Percentiles rank a stretch among this genome's conserved stretches.
Evolutionary conservation across 2,329 filamentous ascomycete species (phyloP).

Genomic region (Fusarium neocosmosporiellum): DNA sequence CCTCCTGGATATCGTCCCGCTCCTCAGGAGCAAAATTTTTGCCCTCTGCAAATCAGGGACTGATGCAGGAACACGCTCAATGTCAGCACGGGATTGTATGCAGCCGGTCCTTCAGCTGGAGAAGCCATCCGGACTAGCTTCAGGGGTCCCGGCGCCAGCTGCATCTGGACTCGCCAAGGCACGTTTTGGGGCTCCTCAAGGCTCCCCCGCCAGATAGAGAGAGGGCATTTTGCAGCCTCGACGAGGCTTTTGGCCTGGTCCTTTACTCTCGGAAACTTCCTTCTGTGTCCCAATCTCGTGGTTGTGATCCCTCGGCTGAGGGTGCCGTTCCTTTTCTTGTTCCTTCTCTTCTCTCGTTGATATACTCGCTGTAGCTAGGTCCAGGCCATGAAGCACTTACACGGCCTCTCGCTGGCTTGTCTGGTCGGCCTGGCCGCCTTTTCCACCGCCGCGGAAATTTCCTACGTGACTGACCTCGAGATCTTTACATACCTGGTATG

Average conservation of each 20-base stretch:
- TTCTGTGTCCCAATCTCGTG: slow-evolving; percentile 8
- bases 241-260: slow-evolving; percentile 14
- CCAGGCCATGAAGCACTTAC: slow-evolving; percentile 36
- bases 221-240: slow-evolving; percentile 15
- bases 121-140: slow-evolving; percentile 38
- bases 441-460: slow-evolving; percentile 42
- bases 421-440: slow-evolving; percentile 15
- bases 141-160: slow-evolving; percentile 37
- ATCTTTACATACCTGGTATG: slow-evolving; percentile 56
- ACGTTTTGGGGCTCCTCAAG: slow-evolving; percentile 17
- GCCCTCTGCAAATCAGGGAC: background rate
- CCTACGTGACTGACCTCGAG: slow-evolving; percentile 58
- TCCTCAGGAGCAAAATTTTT: background rate
- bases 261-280: slow-evolving; percentile 11
- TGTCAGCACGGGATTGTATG: slow-evolving; percentile 7
- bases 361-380: background rate
- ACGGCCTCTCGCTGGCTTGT: slow-evolving; percentile 19
- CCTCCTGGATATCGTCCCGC: background rate
- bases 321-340: slow-evolving; percentile 2
- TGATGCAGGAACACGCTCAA: slow-evolving; percentile 13
- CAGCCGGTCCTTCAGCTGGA: slow-evolving; percentile 30
- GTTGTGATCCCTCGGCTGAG: slow-evolving; percentile 9
- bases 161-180: slow-evolving; percentile 33
- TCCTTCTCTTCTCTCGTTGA: background rate
- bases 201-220: slow-evolving; percentile 23